Evolutionary conservation across 2,329 filamentous ascomycete species (phyloP).

Genomic region (Nothophoma quercina): DNA sequence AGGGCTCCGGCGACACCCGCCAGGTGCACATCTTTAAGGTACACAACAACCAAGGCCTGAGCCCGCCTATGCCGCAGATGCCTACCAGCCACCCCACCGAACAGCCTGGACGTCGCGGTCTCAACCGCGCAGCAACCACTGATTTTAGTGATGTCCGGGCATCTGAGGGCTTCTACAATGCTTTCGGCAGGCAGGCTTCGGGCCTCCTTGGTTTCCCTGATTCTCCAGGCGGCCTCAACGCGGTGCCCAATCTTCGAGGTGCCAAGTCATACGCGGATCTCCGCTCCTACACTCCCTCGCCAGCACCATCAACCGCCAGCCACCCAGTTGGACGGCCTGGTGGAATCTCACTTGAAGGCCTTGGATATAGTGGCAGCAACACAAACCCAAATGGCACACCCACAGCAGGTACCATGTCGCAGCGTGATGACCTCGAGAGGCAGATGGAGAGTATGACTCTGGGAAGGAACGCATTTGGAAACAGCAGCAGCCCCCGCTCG

Average conservation of each 20-base stretch:
- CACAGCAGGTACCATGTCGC: conserved; percentile 59
- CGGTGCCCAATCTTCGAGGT: conserved; percentile 81
- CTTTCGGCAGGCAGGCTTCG: conserved; percentile 80
- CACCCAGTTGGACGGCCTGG: conserved; percentile 75
- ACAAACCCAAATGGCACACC: conserved; percentile 73
- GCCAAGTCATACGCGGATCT: conserved; percentile 97
- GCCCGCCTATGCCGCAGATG: conserved; percentile 65
- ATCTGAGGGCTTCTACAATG: conserved; percentile 76
- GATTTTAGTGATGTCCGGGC: conserved; percentile 88
- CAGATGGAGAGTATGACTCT: conserved; percentile 69
- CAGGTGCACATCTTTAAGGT: conserved; percentile 89
- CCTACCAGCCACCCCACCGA: conserved; percentile 73
- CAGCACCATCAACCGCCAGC: conserved; percentile 86
- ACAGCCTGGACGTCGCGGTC: conserved; percentile 74
- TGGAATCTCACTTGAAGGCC: conserved; percentile 55
- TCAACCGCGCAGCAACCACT: conserved; percentile 95
- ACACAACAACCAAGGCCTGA: conserved; percentile 64
- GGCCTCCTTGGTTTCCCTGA: conserved; percentile 82
- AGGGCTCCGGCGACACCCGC: conserved; percentile 84
- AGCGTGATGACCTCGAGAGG: conserved; percentile 69
- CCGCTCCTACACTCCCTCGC: conserved; percentile 92
- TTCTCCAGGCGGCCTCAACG: conserved; percentile 71
- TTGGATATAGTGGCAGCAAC: conserved; percentile 63
- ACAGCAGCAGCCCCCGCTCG: conserved; percentile 63
- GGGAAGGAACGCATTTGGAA: conserved; percentile 53